Base-by-base conservation (phyloP, 257 asterid species). In the Nicotiana obtusifolia region DNA sequence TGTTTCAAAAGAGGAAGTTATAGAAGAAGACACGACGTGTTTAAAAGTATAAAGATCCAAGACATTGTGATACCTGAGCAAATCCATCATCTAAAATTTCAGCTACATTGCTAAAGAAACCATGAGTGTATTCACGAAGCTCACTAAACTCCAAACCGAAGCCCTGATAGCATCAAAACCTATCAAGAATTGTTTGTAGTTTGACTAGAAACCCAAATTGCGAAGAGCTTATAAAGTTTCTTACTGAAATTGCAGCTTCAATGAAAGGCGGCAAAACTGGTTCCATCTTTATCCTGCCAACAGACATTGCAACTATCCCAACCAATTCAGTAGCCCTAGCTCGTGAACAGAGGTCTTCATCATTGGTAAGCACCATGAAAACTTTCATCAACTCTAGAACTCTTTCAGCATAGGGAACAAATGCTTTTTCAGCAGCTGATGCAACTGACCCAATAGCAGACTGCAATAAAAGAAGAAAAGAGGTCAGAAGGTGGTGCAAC, bases 361-460 rank as follows among this genome's bases (percentile, higher is more conserved):
- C 98, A 83, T 91, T 92, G 30, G 97, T 94, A 78, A 96, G 97
- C 84, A 94, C 97, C 99, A 96, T 92, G 89, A 96, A 96, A 60
- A 86, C 83, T 87, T 93, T 93, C 95, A 94, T 94, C 91, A 96
- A 86, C 90, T 94, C 98, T 81, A 96, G 93, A 86, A 96, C 98
- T 90, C 91, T 92, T 83, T 96, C 98, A 76, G 98, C 98, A 86
- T 91, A 94, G 69, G 97, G 98, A 82, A 94, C 69, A 86, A 96
- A 96, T 76, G 97, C 97, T 85, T 96, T 91, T 80, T 96, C 99
- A 57, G 99, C 93, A 86, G 99, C 98, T 84, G 99, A 87, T 84
- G 99, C 99, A 86, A 96, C 97, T 83, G 99, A 96, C 75, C 99
- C 98, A 56, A 96, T 94, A 77, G 99, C 98, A 86, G 99, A 96